Evolutionary conservation across 495 filamentous ascomycete species (phyloP), one percentile per base, ranked within the genome.

Genomic region (Podospora australis): DNA sequence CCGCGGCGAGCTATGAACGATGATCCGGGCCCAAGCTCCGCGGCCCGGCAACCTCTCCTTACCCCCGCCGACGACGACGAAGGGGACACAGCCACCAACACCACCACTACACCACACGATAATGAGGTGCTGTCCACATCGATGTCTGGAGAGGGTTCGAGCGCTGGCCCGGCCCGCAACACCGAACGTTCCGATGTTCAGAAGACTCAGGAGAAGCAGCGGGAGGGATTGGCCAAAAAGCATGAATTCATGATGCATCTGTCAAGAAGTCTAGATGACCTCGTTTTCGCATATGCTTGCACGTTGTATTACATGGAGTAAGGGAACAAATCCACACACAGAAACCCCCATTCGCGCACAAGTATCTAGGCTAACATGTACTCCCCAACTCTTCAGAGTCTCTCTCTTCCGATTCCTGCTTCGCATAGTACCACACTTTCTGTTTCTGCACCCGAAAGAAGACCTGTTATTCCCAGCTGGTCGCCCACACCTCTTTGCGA

Each of bases 271-370:
- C 70, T 95, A 39, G 89, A 96, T 66, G 83, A 83, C 54, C 49
- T 90, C n/a, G 79, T 90, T 24, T 90, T 88, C 60, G 82, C 82
- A 49, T 79, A 95, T 70, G 71, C 94, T 25, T 86, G 85, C 30
- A 78, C 83, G 32, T 56, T 95, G 48, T 96, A 96, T 69, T 94
- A 92, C 64, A 84, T 94, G 79, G 90, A 96, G 90, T 95, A 70
- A 55, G 85, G 13, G n/a, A 26, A 36, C 24, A 43, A 29, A 16
- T 28, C 21, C 5, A 21, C 25, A 11, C 17, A 28, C 29, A n/a
- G 14, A 26, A 17, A n/a, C 8, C n/a, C 20, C 16, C 35, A 7
- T 30, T 16, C 28, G 22, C n/a, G 2, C 2, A 1, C 2, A 21
- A 4, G 3, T 13, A 4, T 16, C 20, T 20, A 6, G 20, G 43